Evolutionary conservation across 176 grass and related monocot species (phyloP).

Genomic region (Phoenix roebelenii): DNA sequence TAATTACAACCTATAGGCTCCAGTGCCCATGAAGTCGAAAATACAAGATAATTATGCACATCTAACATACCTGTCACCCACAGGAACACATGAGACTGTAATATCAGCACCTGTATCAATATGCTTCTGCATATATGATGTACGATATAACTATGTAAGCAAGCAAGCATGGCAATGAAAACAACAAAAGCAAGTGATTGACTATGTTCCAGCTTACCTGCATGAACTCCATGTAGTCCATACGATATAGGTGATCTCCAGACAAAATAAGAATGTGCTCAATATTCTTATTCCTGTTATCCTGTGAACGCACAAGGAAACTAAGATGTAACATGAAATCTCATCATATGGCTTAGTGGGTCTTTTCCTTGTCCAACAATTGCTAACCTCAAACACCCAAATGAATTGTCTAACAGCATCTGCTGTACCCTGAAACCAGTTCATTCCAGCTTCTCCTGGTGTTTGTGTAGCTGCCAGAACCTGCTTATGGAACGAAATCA

Average conservation of each 20-base stretch:
- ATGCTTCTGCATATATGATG: conserved; percentile 41
- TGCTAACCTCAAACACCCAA: conserved; percentile 55
- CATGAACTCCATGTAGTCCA: conserved; percentile 72
- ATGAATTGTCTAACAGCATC: conserved; percentile 66
- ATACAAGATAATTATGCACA: too few relatives aligned
- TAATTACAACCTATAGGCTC: too few relatives aligned
- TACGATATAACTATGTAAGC: background rate
- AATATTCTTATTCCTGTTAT: conserved; percentile 45
- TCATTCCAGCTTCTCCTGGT: conserved; percentile 50
- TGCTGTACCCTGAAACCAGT: conserved; percentile 59
- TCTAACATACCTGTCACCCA: conserved; percentile 41
- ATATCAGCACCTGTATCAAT: conserved; percentile 64
- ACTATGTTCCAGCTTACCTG: conserved; percentile 27
- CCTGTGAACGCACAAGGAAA: conserved; percentile 8
- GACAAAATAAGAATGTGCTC: conserved; percentile 64
- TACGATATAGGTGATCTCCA: conserved; percentile 66
- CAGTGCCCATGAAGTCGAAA: too few relatives aligned
- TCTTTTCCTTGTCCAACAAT: background rate
- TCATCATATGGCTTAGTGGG: too few relatives aligned
- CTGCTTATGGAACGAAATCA: conserved; percentile 20
- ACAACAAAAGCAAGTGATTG: background rate
- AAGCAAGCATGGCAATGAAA: too few relatives aligned
- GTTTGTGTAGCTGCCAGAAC: conserved; percentile 68
- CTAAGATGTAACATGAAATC: conserved; percentile 4
- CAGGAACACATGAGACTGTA: conserved; percentile 46